These are phyloP conservation scores for Irpex lacteus DNA, from an alignment of 1,284 basidiomycete species.

Conservation along the genomic window DNA sequence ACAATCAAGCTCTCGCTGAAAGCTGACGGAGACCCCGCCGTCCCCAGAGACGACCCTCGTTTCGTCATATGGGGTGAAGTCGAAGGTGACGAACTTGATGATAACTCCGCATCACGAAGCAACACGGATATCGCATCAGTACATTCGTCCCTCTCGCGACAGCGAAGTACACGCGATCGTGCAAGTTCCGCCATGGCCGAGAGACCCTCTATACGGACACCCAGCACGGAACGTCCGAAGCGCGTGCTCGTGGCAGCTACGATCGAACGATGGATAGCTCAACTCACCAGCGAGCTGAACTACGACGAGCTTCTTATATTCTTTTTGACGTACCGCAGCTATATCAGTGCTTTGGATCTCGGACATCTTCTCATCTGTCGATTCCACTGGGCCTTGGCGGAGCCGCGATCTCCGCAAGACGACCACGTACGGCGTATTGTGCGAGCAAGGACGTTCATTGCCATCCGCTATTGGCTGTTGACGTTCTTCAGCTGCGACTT, in stretches of 20 bases:
- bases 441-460: conserved; percentile 82
- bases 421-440: conserved; percentile 72
- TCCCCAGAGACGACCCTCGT: conserved; percentile 78
- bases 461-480: conserved; percentile 82
- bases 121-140: conserved; percentile 43
- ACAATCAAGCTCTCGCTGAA: conserved; percentile 67
- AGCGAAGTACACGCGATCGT: conserved; percentile 28
- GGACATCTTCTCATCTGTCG: conserved; percentile 77
- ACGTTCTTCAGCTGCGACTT: conserved; percentile 89
- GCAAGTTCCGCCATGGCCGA: conserved; percentile 14
- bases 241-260: conserved; percentile 78
- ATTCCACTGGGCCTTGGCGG: conserved; percentile 83
- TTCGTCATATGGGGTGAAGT: conserved; percentile 87
- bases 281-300: conserved; percentile 79
- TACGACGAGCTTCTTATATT: conserved; percentile 83
- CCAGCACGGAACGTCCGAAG: conserved; percentile 30
- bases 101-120: conserved; percentile 45
- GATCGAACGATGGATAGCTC: conserved; percentile 88
- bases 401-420: conserved; percentile 48
- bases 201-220: conserved; percentile 27
- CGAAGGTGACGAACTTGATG: conserved; percentile 37
- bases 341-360: conserved; percentile 73
- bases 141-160: conserved; percentile 35
- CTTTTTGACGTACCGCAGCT: conserved; percentile 85
- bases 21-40: conserved; percentile 54